Percentiles rank a stretch among this genome's conserved stretches.
phyloP scores from a whole-genome alignment of 1,139 yeast genomes.

The Candida anutae region DNA sequence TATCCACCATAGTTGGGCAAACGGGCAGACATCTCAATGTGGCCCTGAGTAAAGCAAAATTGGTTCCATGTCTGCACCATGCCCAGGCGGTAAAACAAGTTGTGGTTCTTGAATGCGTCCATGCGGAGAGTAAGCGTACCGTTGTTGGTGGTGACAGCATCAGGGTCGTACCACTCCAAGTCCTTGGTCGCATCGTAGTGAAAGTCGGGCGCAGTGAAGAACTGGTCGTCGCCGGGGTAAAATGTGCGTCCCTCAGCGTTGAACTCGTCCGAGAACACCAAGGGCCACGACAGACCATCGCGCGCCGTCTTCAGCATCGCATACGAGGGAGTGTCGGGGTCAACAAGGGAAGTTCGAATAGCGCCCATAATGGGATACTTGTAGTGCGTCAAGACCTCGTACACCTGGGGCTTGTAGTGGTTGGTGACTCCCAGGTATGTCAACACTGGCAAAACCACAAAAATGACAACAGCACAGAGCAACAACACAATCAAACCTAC shows the following conservation, averaged over 20 bases:
- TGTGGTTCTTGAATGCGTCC: constrained; percentile 24
- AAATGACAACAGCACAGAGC: constrained; percentile 15
- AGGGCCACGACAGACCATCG: constrained; percentile 17
- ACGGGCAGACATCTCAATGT: constrained; percentile 17
- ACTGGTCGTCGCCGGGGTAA: constrained; percentile 25
- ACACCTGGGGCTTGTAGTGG: constrained; percentile 10
- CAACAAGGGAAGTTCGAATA: constrained; percentile 18
- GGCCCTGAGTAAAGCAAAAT: constrained; percentile 21
- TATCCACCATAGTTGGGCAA: constrained; percentile 22
- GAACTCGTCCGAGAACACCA: constrained; percentile 24
- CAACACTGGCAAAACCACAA: constrained; percentile 19
- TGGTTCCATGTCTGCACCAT: constrained; percentile 28
- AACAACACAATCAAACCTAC: constrained; percentile 14
- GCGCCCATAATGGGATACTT: constrained; percentile 17
- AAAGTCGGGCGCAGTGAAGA: constrained; percentile 20
- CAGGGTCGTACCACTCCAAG: constrained; percentile 28
- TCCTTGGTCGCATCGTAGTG: constrained; percentile 24
- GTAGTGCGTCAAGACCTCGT: constrained; percentile 18
- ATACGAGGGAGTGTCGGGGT: constrained; percentile 20
- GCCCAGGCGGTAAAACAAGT: constrained; percentile 22
- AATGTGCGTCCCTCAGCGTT: constrained; percentile 23
- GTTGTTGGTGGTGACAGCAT: constrained; percentile 19
- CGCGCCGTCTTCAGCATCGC: constrained; percentile 9
- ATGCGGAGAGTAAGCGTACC: constrained; percentile 18
- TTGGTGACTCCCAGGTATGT: constrained; percentile 17